Evolutionary conservation across 768 basidiomycete genomes (phyloP).

Genomic region (Lactarius trivialis): DNA sequence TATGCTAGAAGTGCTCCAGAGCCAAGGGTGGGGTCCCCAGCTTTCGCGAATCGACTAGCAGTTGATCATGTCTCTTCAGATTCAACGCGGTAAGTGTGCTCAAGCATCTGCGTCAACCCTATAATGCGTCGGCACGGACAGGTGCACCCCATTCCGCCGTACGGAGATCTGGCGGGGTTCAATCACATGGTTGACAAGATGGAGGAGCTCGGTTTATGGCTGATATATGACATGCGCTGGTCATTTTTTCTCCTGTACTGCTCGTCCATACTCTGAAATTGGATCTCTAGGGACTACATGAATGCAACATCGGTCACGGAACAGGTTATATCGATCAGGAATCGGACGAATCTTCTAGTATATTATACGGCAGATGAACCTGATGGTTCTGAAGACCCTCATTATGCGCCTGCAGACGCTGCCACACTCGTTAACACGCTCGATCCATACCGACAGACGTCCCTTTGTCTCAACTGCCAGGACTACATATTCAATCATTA

Average conservation of each 20-base stretch:
- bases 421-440: conserved; percentile 42
- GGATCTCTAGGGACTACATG: conserved; percentile 47
- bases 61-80: conserved; percentile 26
- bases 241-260: conserved; percentile 23
- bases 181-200: conserved; percentile 58
- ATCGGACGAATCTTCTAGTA: conserved; percentile 58
- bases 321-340: conserved; percentile 64
- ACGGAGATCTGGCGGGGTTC: conserved; percentile 51
- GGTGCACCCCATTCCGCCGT: conserved; percentile 69
- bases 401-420: conserved; percentile 46
- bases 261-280: background rate
- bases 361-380: conserved; percentile 77
- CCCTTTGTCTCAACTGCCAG: conserved; percentile 49
- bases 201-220: conserved; percentile 61
- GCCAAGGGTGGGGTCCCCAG: conserved; percentile 40
- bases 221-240: conserved; percentile 82
- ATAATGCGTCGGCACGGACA: conserved; percentile 17
- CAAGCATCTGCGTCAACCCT: background rate
- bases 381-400: conserved; percentile 59
- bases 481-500: conserved; percentile 57
- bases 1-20: conserved; percentile 48
- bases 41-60: conserved; percentile 9
- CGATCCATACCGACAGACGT: conserved; percentile 55
- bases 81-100: conserved; percentile 33
- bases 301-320: conserved; percentile 54